Evolutionary conservation across 371 early-diverging fungal genomes (phyloP).

Genomic region (Coemansia sp.): DNA sequence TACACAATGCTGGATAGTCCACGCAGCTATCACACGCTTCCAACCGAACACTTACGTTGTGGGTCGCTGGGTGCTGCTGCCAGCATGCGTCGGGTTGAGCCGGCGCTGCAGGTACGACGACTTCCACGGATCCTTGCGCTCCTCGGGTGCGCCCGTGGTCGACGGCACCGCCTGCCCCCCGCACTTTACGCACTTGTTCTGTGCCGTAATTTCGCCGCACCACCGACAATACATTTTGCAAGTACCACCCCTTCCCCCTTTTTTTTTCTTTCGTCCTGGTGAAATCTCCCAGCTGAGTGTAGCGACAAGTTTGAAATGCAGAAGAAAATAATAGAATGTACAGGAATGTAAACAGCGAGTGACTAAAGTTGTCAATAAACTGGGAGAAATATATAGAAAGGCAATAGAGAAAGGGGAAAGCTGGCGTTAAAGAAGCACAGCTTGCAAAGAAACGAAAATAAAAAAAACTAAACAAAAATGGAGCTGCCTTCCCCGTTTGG

Average conservation of each 20-base stretch:
- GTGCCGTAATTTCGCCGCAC: conserved; percentile 47
- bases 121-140: conserved; percentile 51
- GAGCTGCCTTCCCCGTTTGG: neutral
- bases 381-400: neutral
- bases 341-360: no score
- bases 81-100: conserved; percentile 19
- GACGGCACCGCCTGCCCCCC: conserved; percentile 46
- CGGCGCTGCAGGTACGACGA: conserved; percentile 47
- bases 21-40: no score
- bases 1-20: no score
- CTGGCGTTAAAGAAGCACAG: neutral
- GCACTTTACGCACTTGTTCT: conserved; percentile 34
- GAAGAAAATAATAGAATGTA: neutral
- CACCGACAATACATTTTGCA: conserved; percentile 42
- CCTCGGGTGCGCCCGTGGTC: conserved; percentile 23
- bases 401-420: neutral
- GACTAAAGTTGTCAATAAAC: no score
- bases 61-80: conserved; percentile 11
- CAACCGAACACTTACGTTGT: conserved; percentile 16
- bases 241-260: no score
- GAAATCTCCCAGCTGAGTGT: no score
- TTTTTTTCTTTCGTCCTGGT: no score
- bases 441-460: neutral
- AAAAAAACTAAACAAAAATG: conserved; percentile 10
- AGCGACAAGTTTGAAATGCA: neutral